These are phyloP conservation scores for Aureobasidium sp. DNA, from an alignment of 2,329 filamentous ascomycete genomes.

Conservation along the genomic window DNA sequence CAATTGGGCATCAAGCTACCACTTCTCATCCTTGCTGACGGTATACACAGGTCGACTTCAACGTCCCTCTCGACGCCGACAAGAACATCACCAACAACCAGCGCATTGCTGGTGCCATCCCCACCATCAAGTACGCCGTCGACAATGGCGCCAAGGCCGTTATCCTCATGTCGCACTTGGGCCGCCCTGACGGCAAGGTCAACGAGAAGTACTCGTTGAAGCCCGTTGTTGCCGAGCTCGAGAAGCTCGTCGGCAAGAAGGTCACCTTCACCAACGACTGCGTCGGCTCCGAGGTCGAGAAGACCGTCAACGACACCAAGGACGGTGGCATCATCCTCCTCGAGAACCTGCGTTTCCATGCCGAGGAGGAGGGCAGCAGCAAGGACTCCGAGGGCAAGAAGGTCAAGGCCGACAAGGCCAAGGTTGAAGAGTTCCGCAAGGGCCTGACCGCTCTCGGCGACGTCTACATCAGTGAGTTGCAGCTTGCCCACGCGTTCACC, in stretches of 20 bases:
- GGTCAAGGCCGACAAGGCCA: slow-evolving; percentile 84
- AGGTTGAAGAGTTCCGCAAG: slow-evolving; percentile 90
- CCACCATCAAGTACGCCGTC: slow-evolving; percentile 33
- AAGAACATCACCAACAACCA: slow-evolving; percentile 93
- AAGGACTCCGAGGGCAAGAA: slow-evolving; percentile 95
- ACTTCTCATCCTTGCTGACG: neutral
- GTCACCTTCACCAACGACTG: slow-evolving; percentile 87
- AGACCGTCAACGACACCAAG: slow-evolving; percentile 72
- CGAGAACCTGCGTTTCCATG: slow-evolving; percentile 97
- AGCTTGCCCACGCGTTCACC: neutral
- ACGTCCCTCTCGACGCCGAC: slow-evolving; percentile 87
- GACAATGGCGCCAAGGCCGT: slow-evolving; percentile 52
- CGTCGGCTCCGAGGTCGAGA: slow-evolving; percentile 84
- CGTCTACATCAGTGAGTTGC: slow-evolving; percentile 78
- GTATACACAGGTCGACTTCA: slow-evolving; percentile 88
- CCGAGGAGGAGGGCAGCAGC: slow-evolving; percentile 93
- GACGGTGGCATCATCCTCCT: slow-evolving; percentile 80
- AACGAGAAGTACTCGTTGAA: slow-evolving; percentile 93
- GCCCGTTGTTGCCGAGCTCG: slow-evolving; percentile 74
- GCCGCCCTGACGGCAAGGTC: slow-evolving; percentile 80
- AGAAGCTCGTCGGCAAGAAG: slow-evolving; percentile 60
- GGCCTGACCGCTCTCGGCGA: slow-evolving; percentile 90
- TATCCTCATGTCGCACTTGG: slow-evolving; percentile 96
- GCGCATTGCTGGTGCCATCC: slow-evolving; percentile 81
- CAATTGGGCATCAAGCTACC: slow-evolving; percentile 6